Conservation (phyloP, 257 asterid species). For the Sherardia arvensis region DNA sequence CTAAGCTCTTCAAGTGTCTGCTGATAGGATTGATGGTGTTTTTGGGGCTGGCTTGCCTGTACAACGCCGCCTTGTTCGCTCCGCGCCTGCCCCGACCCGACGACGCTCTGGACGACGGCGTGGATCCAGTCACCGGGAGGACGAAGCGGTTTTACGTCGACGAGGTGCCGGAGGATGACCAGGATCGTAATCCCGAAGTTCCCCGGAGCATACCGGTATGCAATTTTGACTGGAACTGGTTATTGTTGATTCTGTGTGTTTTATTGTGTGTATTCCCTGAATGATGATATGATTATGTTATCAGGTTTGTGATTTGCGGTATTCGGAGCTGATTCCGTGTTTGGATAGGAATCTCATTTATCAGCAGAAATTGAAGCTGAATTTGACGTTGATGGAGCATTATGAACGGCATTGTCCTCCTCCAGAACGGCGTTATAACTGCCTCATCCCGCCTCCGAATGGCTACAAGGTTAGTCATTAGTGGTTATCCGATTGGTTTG, state of each 20-base stretch:
- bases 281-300: neutral
- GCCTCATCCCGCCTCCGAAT: constrained; percentile 82
- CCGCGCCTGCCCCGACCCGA: constrained; percentile 50
- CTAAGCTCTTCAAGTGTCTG: constrained; percentile 40
- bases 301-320: constrained; percentile 75
- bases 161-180: constrained; percentile 43
- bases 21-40: constrained; percentile 39
- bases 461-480: constrained; percentile 74
- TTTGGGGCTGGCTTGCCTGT: constrained; percentile 60
- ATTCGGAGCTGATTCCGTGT: constrained; percentile 87
- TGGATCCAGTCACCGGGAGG: constrained; percentile 43
- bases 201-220: constrained; percentile 66
- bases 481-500: neutral
- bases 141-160: constrained; percentile 31
- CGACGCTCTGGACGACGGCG: constrained; percentile 35
- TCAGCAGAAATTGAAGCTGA: constrained; percentile 61
- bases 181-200: constrained; percentile 43
- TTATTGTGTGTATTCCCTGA: no score
- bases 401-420: constrained; percentile 92
- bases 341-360: constrained; percentile 60
- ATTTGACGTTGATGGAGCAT: constrained; percentile 90
- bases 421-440: constrained; percentile 69
- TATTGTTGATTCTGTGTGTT: neutral
- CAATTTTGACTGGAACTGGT: neutral
- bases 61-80: constrained; percentile 43